phyloP scores from a whole-genome alignment of 2,329 filamentous ascomycete genomes.

The Xylaria sp. region DNA sequence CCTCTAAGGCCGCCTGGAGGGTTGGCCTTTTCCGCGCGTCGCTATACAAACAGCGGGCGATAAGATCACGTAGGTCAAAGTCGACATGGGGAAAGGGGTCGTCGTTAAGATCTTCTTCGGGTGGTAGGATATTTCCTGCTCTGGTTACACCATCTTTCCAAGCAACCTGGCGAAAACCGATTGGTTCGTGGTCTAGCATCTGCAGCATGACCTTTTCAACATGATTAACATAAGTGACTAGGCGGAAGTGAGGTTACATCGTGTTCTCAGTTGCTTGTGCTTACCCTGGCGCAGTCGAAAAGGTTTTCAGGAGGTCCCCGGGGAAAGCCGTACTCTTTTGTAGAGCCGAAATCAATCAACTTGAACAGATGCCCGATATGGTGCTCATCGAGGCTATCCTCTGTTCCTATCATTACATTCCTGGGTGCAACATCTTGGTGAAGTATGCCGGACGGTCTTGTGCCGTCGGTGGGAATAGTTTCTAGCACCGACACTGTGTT shows the following conservation, averaged over 20 bases:
- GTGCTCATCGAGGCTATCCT: constrained; percentile 9
- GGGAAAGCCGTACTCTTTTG: background rate
- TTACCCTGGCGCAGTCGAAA: background rate
- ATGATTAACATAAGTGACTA: background rate
- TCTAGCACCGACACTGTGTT: background rate
- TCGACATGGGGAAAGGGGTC: background rate
- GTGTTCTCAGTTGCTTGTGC: background rate
- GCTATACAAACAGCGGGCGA: constrained; percentile 13
- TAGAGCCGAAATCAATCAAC: constrained; percentile 26
- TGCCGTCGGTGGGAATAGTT: constrained; percentile 9
- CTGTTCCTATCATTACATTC: constrained; percentile 25
- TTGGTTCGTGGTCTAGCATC: background rate
- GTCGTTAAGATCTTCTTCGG: background rate
- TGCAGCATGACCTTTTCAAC: background rate
- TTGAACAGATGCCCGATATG: background rate
- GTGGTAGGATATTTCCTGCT: background rate
- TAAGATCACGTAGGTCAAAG: constrained; percentile 6
- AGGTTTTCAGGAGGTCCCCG: background rate
- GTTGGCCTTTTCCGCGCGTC: background rate
- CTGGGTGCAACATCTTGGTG: constrained; percentile 13
- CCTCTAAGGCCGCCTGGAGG: background rate
- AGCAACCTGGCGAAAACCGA: accelerated
- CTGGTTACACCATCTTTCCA: background rate
- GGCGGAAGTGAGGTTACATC: background rate
- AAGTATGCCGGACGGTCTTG: background rate